These are phyloP conservation scores for Incumbomyces delicatus DNA, from an alignment of 2,329 filamentous ascomycete species.

Conservation along the genomic window DNA sequence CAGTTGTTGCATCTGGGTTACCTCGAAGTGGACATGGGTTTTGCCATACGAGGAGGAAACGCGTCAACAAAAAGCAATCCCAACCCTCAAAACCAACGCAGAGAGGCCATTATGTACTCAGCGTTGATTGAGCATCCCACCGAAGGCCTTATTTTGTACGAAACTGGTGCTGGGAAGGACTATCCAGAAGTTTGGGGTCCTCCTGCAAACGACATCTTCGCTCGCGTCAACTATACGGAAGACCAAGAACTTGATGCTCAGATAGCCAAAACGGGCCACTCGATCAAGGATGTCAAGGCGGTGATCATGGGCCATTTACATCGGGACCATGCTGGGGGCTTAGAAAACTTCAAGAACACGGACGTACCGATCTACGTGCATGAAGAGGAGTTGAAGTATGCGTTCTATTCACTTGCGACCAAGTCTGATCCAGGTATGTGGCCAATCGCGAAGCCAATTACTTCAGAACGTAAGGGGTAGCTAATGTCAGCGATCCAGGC, in stretches of 20 bases:
- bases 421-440: conserved; percentile 28
- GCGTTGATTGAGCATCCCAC: conserved; percentile 37
- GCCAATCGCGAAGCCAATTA: no score
- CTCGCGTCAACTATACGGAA: conserved; percentile 26
- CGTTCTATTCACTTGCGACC: conserved; percentile 37
- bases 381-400: conserved; percentile 38
- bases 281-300: conserved; percentile 38
- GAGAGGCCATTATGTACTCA: conserved; percentile 33
- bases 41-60: no score
- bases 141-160: conserved; percentile 37
- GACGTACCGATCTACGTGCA: conserved; percentile 39
- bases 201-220: conserved; percentile 31
- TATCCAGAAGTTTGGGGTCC: conserved; percentile 29
- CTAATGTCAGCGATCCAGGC: no score
- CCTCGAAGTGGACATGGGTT: no score
- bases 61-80: conserved; percentile 21
- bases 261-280: conserved; percentile 30
- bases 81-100: conserved; percentile 33
- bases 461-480: no score
- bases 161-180: conserved; percentile 38
- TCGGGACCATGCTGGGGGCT: conserved; percentile 39
- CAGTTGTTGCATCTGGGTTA: no score
- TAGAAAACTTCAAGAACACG: conserved; percentile 36
- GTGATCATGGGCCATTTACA: conserved; percentile 40
- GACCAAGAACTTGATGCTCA: conserved; percentile 28